Base-by-base conservation (phyloP, 345 rosid genomes). In the Lepidium didymum region DNA sequence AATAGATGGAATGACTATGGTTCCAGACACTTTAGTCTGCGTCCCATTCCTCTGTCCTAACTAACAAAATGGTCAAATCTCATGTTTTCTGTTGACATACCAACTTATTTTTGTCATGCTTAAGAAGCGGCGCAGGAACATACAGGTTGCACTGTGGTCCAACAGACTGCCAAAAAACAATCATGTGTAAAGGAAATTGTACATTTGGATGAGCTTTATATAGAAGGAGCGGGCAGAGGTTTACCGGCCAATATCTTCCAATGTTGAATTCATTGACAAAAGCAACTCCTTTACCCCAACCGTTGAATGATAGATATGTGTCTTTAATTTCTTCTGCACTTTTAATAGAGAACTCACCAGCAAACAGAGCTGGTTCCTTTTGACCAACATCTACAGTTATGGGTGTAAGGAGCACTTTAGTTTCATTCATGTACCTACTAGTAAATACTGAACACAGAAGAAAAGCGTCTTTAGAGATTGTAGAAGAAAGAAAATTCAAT, bases 231-330 rank as follows among this genome's bases (percentile, higher is more conserved):
- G 7, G 36, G 31, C 21, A 40, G 45, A 51, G 6, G 3, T 34
- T 67, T 80, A 93, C 97, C 66, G 88, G 98, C 98, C 98, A 93
- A 68, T 78, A 93, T 90, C 97, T 84, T 81, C 98, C 94, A 0
- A 90, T 67, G 81, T 87, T 93, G 76, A 93, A 87, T 55, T 81
- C 79, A 68, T 93, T 93, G 43, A 93, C 84, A 59, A 68, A 84
- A 36, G 88, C 92, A 75, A 90, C 67, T 55, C 96, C 97, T 81
- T 87, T 90, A 19, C 96, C 89, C 97, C 96, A 90, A 57, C 94
- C 92, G 0, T 44, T 72, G 77, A 93, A 81, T 34, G 97, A 88
- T 63, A 93, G 56, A 81, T 83, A 90, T 7, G 98, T 84, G 75
- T 93, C 98, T 55, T 79, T 75, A 70, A 84, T 77, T 70, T 77